Percentiles rank a stretch among this genome's conserved stretches.
Evolutionary conservation across 768 basidiomycete genomes (phyloP).

Genomic region (Macrolepiota albuminosa): DNA sequence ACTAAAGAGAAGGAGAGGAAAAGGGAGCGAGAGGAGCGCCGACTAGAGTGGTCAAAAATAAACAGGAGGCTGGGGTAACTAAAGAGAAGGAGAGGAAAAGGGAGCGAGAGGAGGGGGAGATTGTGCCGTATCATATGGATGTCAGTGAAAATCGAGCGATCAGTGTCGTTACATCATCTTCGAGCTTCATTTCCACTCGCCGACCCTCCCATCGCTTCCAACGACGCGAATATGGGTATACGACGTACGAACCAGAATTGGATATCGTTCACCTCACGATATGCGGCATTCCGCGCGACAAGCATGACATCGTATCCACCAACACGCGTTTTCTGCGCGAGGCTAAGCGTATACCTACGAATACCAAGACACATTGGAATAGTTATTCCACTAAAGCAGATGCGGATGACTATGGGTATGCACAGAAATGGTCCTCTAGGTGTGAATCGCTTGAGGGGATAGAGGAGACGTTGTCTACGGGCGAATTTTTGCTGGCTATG

Average conservation of each 20-base stretch:
- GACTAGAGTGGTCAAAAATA: not conserved
- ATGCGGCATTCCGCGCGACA: not conserved
- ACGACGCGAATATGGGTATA: not conserved
- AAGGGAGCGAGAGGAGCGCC: no score
- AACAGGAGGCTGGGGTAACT: not conserved
- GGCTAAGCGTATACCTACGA: not conserved
- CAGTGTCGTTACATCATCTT: not conserved
- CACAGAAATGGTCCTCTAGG: not conserved
- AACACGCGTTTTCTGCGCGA: slow-evolving; percentile 1
- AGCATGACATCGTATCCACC: not conserved
- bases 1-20: not conserved
- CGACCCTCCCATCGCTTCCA: not conserved
- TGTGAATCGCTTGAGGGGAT: not conserved
- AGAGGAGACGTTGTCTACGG: not conserved
- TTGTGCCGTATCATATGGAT: not conserved
- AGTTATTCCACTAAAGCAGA: not conserved
- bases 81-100: not conserved
- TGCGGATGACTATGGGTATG: not conserved
- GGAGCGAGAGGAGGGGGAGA: not conserved
- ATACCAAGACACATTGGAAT: not conserved
- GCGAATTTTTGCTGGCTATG: not conserved
- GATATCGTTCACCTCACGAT: slow-evolving; percentile 2
- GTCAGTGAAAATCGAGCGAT: not conserved
- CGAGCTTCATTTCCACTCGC: not conserved
- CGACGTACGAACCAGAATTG: not conserved